These are phyloP conservation scores for Schoenoplectus tabernaemontani DNA, from an alignment of 202 grass and related monocot genomes.

Conservation along the genomic window DNA sequence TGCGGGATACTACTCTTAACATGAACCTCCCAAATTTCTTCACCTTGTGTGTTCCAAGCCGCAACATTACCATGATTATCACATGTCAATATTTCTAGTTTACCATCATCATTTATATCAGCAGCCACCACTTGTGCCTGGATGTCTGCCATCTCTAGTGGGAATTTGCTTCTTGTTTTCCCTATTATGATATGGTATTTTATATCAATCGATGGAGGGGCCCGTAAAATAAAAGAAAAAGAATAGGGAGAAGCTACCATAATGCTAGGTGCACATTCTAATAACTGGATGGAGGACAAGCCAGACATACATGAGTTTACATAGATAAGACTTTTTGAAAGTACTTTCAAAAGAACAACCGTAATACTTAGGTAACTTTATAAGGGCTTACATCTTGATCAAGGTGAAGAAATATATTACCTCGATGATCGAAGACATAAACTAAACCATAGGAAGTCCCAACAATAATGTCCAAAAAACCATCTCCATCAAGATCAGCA, in stretches of 20 bases:
- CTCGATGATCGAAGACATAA: slow-evolving; percentile 82
- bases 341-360: not conserved
- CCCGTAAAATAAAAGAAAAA: not conserved
- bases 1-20: slow-evolving; percentile 87
- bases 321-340: not conserved
- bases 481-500: slow-evolving; percentile 95
- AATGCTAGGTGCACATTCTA: not conserved
- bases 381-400: not conserved
- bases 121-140: slow-evolving; percentile 78
- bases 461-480: slow-evolving; percentile 91
- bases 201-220: not conserved
- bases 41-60: slow-evolving; percentile 84
- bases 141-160: slow-evolving; percentile 92
- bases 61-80: slow-evolving; percentile 92
- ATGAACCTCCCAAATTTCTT: slow-evolving; percentile 95
- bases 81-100: slow-evolving; percentile 82
- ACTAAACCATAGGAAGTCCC: slow-evolving; percentile 85
- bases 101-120: slow-evolving; percentile 95
- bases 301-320: not conserved
- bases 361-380: not conserved
- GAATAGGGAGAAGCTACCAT: not conserved
- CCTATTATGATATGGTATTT: slow-evolving; percentile 31
- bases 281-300: not conserved
- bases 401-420: slow-evolving; percentile 27
- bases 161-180: slow-evolving; percentile 76